Evolutionary conservation across 768 basidiomycete genomes (phyloP).

Genomic region (Suillus luteus): DNA sequence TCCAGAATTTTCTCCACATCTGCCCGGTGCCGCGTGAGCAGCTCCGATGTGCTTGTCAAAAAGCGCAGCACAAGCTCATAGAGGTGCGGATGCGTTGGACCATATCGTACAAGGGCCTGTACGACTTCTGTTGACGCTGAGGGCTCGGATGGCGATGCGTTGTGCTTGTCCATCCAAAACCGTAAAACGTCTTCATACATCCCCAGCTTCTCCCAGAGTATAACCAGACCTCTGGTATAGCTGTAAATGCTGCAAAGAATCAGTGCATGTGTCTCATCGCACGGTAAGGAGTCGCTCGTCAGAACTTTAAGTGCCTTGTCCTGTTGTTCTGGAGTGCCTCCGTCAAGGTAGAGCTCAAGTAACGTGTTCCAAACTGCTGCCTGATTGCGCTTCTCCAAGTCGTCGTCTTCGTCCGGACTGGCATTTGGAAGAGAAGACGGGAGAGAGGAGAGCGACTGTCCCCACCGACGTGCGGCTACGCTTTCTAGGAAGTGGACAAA

Average conservation of each 20-base stretch:
- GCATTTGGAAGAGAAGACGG: constrained; percentile 14
- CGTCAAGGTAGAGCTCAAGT: constrained; percentile 85
- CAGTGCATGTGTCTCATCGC: constrained; percentile 91
- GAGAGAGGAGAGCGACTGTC: constrained; percentile 58
- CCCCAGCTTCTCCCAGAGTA: constrained; percentile 90
- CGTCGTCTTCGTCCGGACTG: constrained; percentile 41
- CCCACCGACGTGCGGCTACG: constrained; percentile 79
- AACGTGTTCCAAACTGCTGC: constrained; percentile 94
- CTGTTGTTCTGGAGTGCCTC: constrained; percentile 17
- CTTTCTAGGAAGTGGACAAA: constrained; percentile 90
- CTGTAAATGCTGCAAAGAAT: constrained; percentile 86
- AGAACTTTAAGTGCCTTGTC: constrained; percentile 78
- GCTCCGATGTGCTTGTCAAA: constrained; percentile 77
- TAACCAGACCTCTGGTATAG: constrained; percentile 83
- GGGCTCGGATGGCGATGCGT: constrained; percentile 38
- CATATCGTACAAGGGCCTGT: constrained; percentile 74
- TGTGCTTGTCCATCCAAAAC: constrained; percentile 85
- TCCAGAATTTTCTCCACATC: constrained; percentile 76
- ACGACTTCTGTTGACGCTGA: constrained; percentile 55
- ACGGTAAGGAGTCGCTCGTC: constrained; percentile 60
- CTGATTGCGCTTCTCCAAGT: constrained; percentile 65
- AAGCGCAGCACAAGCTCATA: constrained; percentile 90
- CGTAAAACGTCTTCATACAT: constrained; percentile 96
- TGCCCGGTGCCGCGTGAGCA: constrained; percentile 67
- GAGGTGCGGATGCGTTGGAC: constrained; percentile 66